Evolutionary conservation across 164 flowering plant genomes (phyloP).

Genomic region (Umbellularia californica): DNA sequence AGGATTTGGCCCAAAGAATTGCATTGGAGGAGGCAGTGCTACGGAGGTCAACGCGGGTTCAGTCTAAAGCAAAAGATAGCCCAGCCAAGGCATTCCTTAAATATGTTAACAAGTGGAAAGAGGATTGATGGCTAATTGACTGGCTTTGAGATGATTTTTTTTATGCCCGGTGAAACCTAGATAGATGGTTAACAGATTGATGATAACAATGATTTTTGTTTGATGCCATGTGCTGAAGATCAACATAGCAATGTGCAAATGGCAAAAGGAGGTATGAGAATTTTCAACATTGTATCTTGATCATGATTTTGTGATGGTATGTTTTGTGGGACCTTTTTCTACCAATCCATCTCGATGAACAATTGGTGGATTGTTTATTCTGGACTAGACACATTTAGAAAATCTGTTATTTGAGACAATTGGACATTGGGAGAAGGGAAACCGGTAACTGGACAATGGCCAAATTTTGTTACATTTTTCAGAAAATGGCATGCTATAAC

Average conservation of each 20-base stretch:
- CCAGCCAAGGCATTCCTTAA: slow-evolving; percentile 63
- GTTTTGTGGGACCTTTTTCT: background rate
- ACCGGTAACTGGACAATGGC: too few species aligned
- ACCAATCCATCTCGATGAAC: background rate
- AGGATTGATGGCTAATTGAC: slow-evolving; percentile 22
- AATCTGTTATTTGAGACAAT: too few species aligned
- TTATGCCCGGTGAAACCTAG: background rate
- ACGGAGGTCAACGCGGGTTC: slow-evolving; percentile 80
- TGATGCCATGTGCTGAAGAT: background rate
- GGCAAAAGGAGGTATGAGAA: background rate
- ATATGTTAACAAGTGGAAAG: slow-evolving; percentile 89
- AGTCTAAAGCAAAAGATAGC: slow-evolving; percentile 65
- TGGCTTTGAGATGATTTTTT: background rate
- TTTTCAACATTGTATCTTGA: background rate
- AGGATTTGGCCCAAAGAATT: slow-evolving; percentile 37
- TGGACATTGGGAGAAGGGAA: too few species aligned
- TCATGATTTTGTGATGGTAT: background rate
- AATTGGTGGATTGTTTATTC: too few species aligned
- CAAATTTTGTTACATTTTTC: too few species aligned
- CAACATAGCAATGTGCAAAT: background rate
- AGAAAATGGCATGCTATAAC: too few species aligned
- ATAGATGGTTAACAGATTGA: background rate
- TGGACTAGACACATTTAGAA: too few species aligned
- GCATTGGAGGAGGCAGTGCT: slow-evolving; percentile 64
- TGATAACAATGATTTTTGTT: background rate